Percentiles rank a stretch among this genome's conserved stretches.
phyloP scores from a whole-genome alignment of 805 yeast genomes.

The Cephaloascus albidus region DNA sequence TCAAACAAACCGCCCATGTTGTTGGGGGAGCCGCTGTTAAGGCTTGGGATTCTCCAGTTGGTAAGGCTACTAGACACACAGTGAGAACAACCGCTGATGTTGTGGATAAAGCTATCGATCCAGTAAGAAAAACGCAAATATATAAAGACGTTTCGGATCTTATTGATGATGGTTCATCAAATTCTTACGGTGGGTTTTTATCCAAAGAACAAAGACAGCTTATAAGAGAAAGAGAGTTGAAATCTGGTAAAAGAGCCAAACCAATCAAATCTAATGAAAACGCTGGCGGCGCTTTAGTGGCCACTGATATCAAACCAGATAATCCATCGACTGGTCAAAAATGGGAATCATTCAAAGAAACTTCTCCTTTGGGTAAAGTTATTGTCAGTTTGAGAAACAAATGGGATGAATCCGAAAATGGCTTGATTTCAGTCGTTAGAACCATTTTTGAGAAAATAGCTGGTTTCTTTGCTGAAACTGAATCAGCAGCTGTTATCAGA shows the following conservation, averaged over 20 bases:
- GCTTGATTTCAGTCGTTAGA: conserved; percentile 72
- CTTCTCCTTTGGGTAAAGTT: conserved; percentile 60
- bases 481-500: conserved; percentile 84
- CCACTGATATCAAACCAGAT: conserved; percentile 73
- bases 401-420: conserved; percentile 94
- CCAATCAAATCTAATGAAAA: conserved; percentile 71
- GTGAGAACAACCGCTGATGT: conserved; percentile 76
- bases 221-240: conserved; percentile 58
- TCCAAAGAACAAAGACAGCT: conserved; percentile 70
- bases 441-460: conserved; percentile 73
- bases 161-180: conserved; percentile 85
- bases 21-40: conserved; percentile 83
- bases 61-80: conserved; percentile 78
- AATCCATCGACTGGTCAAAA: conserved; percentile 58
- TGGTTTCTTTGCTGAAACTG: conserved; percentile 92
- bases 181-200: conserved; percentile 88
- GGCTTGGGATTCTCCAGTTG: conserved; percentile 96
- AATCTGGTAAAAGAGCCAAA: conserved; percentile 49
- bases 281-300: conserved; percentile 75
- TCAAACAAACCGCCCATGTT: conserved; percentile 85
- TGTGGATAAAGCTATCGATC: conserved; percentile 85
- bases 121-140: conserved; percentile 82
- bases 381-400: conserved; percentile 52
- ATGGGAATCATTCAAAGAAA: conserved; percentile 57
- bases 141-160: conserved; percentile 85